These are phyloP conservation scores for Diaporthe eres DNA, from an alignment of 2,329 filamentous ascomycete species.

Conservation along the genomic window DNA sequence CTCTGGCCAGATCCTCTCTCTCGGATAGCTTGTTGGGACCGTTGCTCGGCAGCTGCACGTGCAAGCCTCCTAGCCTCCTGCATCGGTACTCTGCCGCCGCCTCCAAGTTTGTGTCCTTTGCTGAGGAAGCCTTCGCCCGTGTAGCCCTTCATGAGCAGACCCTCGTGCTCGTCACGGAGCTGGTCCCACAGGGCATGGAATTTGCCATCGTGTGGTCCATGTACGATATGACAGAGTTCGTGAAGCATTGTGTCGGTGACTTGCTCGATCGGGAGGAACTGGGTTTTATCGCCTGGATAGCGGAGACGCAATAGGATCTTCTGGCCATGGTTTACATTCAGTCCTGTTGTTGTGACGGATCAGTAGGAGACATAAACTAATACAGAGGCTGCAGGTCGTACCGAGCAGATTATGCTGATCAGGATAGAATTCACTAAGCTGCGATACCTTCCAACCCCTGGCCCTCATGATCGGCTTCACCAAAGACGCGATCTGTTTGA, in stretches of 20 bases:
- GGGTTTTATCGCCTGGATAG: constrained; percentile 78
- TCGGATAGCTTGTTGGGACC: constrained; percentile 64
- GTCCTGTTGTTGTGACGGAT: constrained; percentile 57
- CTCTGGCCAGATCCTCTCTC: constrained; percentile 74
- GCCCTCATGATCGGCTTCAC: constrained; percentile 97
- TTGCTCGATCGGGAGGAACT: constrained; percentile 85
- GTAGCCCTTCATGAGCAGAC: constrained; percentile 84
- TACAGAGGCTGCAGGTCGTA: constrained; percentile 44
- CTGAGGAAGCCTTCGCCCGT: constrained; percentile 91
- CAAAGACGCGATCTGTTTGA: constrained; percentile 86
- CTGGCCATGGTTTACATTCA: constrained; percentile 83
- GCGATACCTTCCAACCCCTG: constrained; percentile 82
- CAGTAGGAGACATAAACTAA: background rate
- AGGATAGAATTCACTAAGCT: constrained; percentile 89
- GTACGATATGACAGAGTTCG: constrained; percentile 90
- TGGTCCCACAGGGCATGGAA: constrained; percentile 93
- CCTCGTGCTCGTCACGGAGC: constrained; percentile 86
- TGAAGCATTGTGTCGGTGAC: constrained; percentile 94
- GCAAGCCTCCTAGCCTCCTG: constrained; percentile 83
- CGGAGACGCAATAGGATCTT: constrained; percentile 88
- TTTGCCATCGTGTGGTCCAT: constrained; percentile 84
- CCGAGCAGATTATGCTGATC: constrained; percentile 80
- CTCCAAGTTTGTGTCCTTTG: constrained; percentile 81
- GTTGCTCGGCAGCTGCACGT: constrained; percentile 80
- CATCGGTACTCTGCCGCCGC: constrained; percentile 70